Percentiles rank a stretch among this genome's conserved stretches.
Evolutionary conservation across 2,329 filamentous ascomycete genomes (phyloP).

Genomic region (Xylariomycetidae sp.): DNA sequence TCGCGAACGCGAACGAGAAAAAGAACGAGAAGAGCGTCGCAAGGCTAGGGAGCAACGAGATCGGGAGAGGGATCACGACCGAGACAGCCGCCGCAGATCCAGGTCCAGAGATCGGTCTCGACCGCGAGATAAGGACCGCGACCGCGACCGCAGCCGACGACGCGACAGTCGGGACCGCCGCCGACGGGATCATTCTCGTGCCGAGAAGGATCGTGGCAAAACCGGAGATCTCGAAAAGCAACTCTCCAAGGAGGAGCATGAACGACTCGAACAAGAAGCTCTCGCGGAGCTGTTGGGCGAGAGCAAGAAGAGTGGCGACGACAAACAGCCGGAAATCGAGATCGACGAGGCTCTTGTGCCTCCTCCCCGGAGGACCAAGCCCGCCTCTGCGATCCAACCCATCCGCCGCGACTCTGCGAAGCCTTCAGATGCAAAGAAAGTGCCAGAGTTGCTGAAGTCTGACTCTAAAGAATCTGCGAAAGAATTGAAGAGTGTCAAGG

Average conservation of each 20-base stretch:
- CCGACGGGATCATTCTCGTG: slow-evolving; percentile 28
- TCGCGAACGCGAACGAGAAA: slow-evolving; percentile 41
- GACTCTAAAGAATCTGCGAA: slow-evolving; percentile 28
- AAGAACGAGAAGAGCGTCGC: slow-evolving; percentile 51
- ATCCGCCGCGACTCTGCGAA: slow-evolving; percentile 45
- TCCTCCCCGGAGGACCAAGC: slow-evolving; percentile 46
- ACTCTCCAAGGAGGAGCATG: slow-evolving; percentile 54
- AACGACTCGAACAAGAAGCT: slow-evolving; percentile 54
- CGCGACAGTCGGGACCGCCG: slow-evolving; percentile 27
- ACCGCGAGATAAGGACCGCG: slow-evolving; percentile 29
- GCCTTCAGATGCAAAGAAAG: slow-evolving; percentile 36
- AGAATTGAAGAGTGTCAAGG: slow-evolving; percentile 17
- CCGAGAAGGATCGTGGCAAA: slow-evolving; percentile 30
- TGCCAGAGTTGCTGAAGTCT: slow-evolving; percentile 22
- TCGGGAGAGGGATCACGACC: slow-evolving; percentile 21
- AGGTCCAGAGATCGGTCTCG: slow-evolving; percentile 26
- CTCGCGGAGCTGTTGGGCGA: slow-evolving; percentile 56
- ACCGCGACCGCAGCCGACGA: slow-evolving; percentile 26
- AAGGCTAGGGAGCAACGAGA: slow-evolving; percentile 34
- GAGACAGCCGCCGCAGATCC: slow-evolving; percentile 25
- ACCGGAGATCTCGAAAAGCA: slow-evolving; percentile 47
- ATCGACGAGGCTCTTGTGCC: slow-evolving; percentile 52
- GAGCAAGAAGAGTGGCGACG: slow-evolving; percentile 43
- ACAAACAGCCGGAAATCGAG: slow-evolving; percentile 50
- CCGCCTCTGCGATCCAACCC: slow-evolving; percentile 56